phyloP scores from a whole-genome alignment of 768 basidiomycete species.

The Termitomyces sp. region DNA sequence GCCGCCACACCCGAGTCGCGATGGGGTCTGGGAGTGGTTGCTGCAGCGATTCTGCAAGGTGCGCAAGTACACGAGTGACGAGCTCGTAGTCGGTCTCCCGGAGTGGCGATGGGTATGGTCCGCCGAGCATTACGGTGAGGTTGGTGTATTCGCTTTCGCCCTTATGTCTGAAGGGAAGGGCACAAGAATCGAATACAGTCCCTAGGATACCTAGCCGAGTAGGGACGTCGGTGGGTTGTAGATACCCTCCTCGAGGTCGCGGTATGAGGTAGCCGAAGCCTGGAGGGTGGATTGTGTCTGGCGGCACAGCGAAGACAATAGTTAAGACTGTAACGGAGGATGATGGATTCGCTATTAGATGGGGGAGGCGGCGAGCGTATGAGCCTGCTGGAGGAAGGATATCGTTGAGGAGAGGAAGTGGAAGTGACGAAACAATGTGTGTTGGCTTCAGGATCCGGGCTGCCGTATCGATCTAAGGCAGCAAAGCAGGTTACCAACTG shows the following conservation, averaged over 20 bases:
- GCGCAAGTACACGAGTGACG: conserved; percentile 28
- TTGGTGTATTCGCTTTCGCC: conserved; percentile 53
- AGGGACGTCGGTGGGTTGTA: conserved; percentile 14
- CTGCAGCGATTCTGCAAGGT: conserved; percentile 46
- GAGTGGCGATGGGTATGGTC: conserved; percentile 51
- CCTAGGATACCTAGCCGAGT: conserved; percentile 63
- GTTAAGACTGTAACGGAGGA: conserved; percentile 89
- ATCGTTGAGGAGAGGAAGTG: conserved; percentile 51
- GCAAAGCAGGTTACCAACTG: background rate
- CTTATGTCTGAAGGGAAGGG: conserved; percentile 35
- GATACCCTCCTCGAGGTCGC: conserved; percentile 60
- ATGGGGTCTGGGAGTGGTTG: conserved; percentile 54
- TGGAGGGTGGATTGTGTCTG: conserved; percentile 61
- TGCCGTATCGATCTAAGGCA: conserved; percentile 8
- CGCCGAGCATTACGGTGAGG: conserved; percentile 89
- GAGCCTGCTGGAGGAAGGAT: conserved; percentile 35
- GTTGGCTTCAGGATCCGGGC: conserved; percentile 38
- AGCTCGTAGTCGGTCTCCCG: conserved; percentile 22
- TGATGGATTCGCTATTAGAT: conserved; percentile 66
- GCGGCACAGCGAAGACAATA: conserved; percentile 68
- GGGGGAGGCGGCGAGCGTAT: conserved; percentile 41
- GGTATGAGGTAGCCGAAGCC: conserved; percentile 97
- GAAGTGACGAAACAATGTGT: conserved; percentile 77
- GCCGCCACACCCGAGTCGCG: conserved; percentile 49
- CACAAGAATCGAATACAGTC: conserved; percentile 86